A percentile compares a stretch with the other conserved stretches of the same genome.
Conservation (phyloP, 495 filamentous ascomycete species). For the Zalerion maritima region DNA sequence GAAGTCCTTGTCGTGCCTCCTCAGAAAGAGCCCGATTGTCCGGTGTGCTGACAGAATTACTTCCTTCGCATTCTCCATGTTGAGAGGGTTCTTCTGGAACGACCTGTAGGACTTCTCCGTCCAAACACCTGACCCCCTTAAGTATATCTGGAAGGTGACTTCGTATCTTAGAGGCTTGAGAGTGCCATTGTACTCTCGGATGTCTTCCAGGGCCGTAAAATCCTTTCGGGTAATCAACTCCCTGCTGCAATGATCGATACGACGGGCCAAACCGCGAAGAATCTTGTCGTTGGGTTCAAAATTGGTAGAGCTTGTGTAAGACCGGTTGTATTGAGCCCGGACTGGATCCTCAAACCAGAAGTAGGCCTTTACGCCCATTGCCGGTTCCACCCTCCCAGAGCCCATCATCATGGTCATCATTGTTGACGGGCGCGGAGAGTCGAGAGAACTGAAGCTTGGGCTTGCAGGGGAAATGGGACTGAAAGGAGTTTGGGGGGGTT, state of each 20-base stretch:
- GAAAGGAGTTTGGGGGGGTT: too few relatives aligned
- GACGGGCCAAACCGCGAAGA: slow-evolving; percentile 26
- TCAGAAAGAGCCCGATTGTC: slow-evolving; percentile 30
- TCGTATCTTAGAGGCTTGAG: slow-evolving; percentile 29
- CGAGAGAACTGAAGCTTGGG: too few relatives aligned
- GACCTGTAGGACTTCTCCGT: slow-evolving; percentile 28
- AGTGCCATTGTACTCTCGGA: too few relatives aligned
- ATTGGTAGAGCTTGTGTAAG: slow-evolving; percentile 23
- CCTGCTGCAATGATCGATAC: slow-evolving; percentile 31
- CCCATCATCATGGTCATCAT: too few relatives aligned
- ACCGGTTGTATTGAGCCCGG: slow-evolving; percentile 23
- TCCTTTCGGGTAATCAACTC: slow-evolving; percentile 34
- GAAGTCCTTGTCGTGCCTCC: slow-evolving; percentile 28
- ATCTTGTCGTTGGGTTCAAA: slow-evolving; percentile 25
- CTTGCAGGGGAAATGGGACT: too few relatives aligned
- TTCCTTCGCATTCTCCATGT: slow-evolving; percentile 23
- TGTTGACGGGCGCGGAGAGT: too few relatives aligned
- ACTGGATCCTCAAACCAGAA: slow-evolving; percentile 30
- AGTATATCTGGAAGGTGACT: slow-evolving; percentile 25
- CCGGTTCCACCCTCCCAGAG: too few relatives aligned
- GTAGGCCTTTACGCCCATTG: slow-evolving; percentile 27
- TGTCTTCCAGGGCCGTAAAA: slow-evolving; percentile 26
- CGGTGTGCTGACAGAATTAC: slow-evolving; percentile 26
- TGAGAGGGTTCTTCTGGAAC: slow-evolving; percentile 29
- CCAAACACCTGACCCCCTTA: slow-evolving; percentile 24